Conservation (phyloP, 257 asterid species). For the Salvia splendens region DNA sequence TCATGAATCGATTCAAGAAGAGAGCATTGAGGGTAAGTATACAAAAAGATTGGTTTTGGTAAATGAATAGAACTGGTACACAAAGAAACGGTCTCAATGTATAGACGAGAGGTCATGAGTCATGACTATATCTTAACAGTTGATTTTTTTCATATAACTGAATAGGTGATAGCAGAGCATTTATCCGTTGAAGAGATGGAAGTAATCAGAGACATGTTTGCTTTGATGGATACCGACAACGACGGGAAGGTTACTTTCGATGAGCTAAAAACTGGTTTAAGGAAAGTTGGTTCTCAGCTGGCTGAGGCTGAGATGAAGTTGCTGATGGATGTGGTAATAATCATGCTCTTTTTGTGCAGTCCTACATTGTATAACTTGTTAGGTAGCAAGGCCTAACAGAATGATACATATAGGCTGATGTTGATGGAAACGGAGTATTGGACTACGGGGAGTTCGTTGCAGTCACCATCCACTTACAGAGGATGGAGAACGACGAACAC, state of each 20-base stretch:
- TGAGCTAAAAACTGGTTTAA: slow-evolving; percentile 82
- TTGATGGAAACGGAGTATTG: slow-evolving; percentile 88
- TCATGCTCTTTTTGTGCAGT: neutral
- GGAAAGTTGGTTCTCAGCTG: slow-evolving; percentile 94
- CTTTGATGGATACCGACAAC: slow-evolving; percentile 83
- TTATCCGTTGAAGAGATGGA: slow-evolving; percentile 86
- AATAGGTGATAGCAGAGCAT: slow-evolving; percentile 91
- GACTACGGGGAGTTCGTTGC: slow-evolving; percentile 99
- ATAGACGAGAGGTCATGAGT: neutral
- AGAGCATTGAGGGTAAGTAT: slow-evolving; percentile 83
- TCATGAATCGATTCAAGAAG: slow-evolving; percentile 93
- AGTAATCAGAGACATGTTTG: slow-evolving; percentile 93
- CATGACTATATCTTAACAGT: neutral
- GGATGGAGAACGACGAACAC: slow-evolving; percentile 92
- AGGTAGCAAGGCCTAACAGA: slow-evolving; percentile 16
- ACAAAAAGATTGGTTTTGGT: too few species aligned
- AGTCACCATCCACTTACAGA: slow-evolving; percentile 93
- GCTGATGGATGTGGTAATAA: slow-evolving; percentile 95
- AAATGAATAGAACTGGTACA: too few species aligned
- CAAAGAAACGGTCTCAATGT: neutral
- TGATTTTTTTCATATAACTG: slow-evolving; percentile 24
- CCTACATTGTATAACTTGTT: slow-evolving; percentile 21
- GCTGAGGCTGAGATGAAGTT: slow-evolving; percentile 96
- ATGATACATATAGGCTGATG: slow-evolving; percentile 70
- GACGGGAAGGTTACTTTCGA: slow-evolving; percentile 95